Percentiles rank a stretch among this genome's conserved stretches.
These are phyloP conservation scores for Russula sp. DNA, from an alignment of 768 basidiomycete species.

Conservation along the genomic window DNA sequence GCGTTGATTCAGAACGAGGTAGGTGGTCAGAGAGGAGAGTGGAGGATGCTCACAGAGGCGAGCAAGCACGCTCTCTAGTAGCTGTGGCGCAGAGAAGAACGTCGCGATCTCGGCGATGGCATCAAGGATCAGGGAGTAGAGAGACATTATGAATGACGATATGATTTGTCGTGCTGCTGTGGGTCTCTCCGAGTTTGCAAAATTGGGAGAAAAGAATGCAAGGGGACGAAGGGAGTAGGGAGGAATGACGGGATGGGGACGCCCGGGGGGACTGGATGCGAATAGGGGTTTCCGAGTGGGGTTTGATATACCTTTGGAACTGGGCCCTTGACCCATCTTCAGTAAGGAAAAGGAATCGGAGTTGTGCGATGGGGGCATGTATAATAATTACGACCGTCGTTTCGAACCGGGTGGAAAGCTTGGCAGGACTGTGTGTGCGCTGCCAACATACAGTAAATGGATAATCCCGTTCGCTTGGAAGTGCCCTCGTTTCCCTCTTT, in stretches of 20 bases:
- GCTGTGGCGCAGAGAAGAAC: slow-evolving; percentile 7
- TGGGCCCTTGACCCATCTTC: not conserved
- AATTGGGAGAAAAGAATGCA: too few relatives aligned
- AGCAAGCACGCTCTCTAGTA: slow-evolving; percentile 11
- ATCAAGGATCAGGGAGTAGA: not conserved
- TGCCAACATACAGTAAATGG: too few relatives aligned
- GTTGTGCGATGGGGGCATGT: not conserved
- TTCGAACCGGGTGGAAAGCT: not conserved
- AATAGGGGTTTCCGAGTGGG: not conserved
- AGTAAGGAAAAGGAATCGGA: not conserved
- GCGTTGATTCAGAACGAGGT: not conserved
- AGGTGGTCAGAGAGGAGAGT: too few relatives aligned
- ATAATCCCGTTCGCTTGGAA: too few relatives aligned
- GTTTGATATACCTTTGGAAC: not conserved
- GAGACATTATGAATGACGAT: not conserved
- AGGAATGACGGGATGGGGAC: too few relatives aligned
- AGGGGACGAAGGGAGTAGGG: not conserved
- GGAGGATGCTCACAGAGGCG: not conserved
- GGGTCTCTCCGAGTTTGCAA: not conserved
- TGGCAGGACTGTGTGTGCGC: not conserved
- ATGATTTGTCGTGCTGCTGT: not conserved
- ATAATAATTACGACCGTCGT: not conserved
- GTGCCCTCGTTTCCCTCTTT: too few relatives aligned
- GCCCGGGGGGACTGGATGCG: not conserved
- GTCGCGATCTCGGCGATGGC: not conserved